Base-by-base conservation (phyloP, 2,329 filamentous ascomycete species). In the Colletotrichum sp. region DNA sequence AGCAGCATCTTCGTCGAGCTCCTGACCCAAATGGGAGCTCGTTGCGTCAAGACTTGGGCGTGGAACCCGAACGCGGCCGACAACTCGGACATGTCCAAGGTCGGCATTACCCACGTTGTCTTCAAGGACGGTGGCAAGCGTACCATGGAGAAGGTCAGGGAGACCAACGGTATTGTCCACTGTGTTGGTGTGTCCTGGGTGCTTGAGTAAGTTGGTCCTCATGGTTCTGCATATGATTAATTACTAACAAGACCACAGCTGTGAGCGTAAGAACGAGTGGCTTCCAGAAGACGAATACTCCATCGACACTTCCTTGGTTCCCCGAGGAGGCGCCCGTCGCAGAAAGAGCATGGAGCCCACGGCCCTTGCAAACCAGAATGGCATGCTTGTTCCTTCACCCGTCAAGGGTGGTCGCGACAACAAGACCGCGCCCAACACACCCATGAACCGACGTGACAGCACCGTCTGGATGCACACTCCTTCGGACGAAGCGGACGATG, bases 131-230 rank as follows among this genome's bases (percentile, higher is more conserved):
- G 96, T 61, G 93, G 93, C 56, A 93, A 93, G 80, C 89, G 93
- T 30, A 98, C 95, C 1, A 85, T 98, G 78, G 93, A 97, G 81
- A 97, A 96, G 84, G 93, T 96, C 8, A 89, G 92, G 73, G 90
- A 93, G 79, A 93, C 91, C 52, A 89, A 91, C 16, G 95, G 95
- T 8, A 88, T 94, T 34, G 94, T 98, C 48, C 93, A 95, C 79
- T 97, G 95, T 84, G 95, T 98, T 71, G 95, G 95, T 66, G 94
- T 97, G 62, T 93, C 93, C 78, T 98, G 95, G 95, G 94, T 97
- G 70, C 89, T 98, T 77, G 95, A 98, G 93, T 95, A 91, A 90
- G 93, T 91, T 74, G 4, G 9, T 36, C n/a, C 30, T 25, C 7
- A 15, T n/a, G 58, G 12, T 32, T 62, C 39, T 60, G 5, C 6